phyloP scores from a whole-genome alignment of 73 alveolate genomes.

The Paramecium sonneborni region DNA sequence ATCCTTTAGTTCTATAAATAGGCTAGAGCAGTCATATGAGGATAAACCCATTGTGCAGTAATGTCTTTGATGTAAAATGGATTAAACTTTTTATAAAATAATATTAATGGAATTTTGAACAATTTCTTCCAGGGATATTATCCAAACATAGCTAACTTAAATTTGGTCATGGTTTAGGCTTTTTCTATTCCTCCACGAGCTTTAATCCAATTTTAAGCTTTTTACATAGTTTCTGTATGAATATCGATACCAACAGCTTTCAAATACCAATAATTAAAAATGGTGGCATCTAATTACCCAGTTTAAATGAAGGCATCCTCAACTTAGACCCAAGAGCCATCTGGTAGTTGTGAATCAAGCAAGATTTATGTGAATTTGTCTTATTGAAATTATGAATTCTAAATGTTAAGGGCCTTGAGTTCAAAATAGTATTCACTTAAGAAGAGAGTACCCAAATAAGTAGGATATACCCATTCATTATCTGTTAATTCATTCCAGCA shows the following conservation, averaged over 20 bases:
- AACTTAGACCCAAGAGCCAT: conserved; percentile 65
- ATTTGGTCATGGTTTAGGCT: conserved; percentile 55
- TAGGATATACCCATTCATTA: conserved; percentile 50
- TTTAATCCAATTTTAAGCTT: conserved; percentile 51
- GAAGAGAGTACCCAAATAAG: conserved; percentile 57
- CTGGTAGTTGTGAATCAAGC: conserved; percentile 27
- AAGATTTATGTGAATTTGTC: conserved; percentile 35
- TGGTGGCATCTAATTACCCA: conserved; percentile 53
- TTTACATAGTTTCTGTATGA: neutral
- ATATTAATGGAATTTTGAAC: conserved; percentile 49
- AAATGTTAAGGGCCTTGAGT: conserved; percentile 16
- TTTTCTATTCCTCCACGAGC: conserved; percentile 46
- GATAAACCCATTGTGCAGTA: conserved; percentile 64
- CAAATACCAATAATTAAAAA: conserved; percentile 59
- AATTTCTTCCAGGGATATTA: conserved; percentile 58
- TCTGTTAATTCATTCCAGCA: conserved; percentile 36
- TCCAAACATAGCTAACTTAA: conserved; percentile 60
- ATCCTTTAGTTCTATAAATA: conserved; percentile 16
- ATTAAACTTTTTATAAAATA: conserved; percentile 27
- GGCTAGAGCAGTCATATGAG: conserved; percentile 64
- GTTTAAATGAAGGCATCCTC: conserved; percentile 5
- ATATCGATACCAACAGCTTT: neutral
- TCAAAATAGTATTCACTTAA: conserved; percentile 61
- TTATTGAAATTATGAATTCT: conserved; percentile 16
- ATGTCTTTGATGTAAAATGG: conserved; percentile 47